Evolutionary conservation across 371 early-diverging fungal species (phyloP).

Genomic region (Apophysomyces elegans): DNA sequence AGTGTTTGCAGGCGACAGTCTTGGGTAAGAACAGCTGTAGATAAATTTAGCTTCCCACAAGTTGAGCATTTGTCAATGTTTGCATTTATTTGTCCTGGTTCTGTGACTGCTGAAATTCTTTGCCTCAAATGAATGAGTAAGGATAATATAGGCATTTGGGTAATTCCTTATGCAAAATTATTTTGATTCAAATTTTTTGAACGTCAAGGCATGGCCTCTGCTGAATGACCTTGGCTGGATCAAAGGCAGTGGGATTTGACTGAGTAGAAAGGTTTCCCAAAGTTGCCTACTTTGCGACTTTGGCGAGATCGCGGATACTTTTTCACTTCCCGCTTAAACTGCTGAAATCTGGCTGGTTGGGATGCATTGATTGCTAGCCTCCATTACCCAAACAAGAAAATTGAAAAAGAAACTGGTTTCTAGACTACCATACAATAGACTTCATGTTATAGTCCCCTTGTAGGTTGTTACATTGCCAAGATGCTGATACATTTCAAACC

Average conservation of each 20-base stretch:
- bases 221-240: conserved; percentile 31
- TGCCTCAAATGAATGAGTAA: conserved; percentile 59
- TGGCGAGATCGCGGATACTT: background rate
- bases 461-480: too few relatives aligned
- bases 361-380: conserved; percentile 47
- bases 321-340: background rate
- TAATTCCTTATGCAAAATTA: conserved; percentile 43
- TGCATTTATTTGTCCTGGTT: background rate
- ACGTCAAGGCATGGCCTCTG: conserved; percentile 46
- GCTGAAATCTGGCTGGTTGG: conserved; percentile 22
- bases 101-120: conserved; percentile 19
- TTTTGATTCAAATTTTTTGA: conserved; percentile 38
- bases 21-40: too few relatives aligned
- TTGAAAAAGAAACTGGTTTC: conserved; percentile 17
- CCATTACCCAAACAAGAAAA: conserved; percentile 13
- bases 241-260: conserved; percentile 5
- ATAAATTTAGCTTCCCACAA: background rate
- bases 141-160: conserved; percentile 57
- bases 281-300: too few relatives aligned
- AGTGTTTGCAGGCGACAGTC: too few relatives aligned
- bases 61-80: background rate
- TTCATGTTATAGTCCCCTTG: too few relatives aligned
- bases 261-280: background rate
- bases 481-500: too few relatives aligned
- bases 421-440: too few relatives aligned